phyloP scores from a whole-genome alignment of 1,284 basidiomycete species.

The Trichosporon inkin region DNA sequence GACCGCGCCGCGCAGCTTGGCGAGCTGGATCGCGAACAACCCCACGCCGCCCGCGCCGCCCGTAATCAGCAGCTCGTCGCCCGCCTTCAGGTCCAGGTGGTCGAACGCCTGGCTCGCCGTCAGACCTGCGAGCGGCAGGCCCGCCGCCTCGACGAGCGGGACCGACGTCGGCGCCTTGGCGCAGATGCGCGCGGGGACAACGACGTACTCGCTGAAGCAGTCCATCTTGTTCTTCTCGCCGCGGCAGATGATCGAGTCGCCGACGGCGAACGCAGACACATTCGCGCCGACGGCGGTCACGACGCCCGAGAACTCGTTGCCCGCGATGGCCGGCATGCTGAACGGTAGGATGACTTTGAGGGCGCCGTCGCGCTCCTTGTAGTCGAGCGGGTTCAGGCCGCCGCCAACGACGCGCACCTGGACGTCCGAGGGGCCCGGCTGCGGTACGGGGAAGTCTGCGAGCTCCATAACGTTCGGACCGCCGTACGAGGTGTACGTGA shows the following conservation, averaged over 20 bases:
- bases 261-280: conserved; percentile 33
- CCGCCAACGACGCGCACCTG: conserved; percentile 15
- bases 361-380: conserved; percentile 16
- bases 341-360: conserved; percentile 26
- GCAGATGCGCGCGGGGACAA: conserved; percentile 6
- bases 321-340: conserved; percentile 13
- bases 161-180: conserved; percentile 20
- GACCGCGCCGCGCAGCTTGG: conserved; percentile 50
- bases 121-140: conserved; percentile 25
- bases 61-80: conserved; percentile 49
- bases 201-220: conserved; percentile 51
- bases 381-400: conserved; percentile 43
- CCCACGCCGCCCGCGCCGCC: conserved; percentile 53
- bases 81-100: conserved; percentile 18
- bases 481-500: conserved; percentile 24
- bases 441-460: conserved; percentile 14
- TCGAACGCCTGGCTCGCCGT: conserved; percentile 25
- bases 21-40: conserved; percentile 53
- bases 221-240: conserved; percentile 47
- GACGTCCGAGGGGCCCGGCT: conserved; percentile 13
- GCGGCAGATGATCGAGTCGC: conserved; percentile 53
- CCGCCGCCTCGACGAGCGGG: conserved; percentile 19
- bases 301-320: conserved; percentile 51
- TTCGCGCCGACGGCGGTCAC: conserved; percentile 46
- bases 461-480: conserved; percentile 20